phyloP scores from a whole-genome alignment of 805 yeast species.

The Cephaloascus albidus region DNA sequence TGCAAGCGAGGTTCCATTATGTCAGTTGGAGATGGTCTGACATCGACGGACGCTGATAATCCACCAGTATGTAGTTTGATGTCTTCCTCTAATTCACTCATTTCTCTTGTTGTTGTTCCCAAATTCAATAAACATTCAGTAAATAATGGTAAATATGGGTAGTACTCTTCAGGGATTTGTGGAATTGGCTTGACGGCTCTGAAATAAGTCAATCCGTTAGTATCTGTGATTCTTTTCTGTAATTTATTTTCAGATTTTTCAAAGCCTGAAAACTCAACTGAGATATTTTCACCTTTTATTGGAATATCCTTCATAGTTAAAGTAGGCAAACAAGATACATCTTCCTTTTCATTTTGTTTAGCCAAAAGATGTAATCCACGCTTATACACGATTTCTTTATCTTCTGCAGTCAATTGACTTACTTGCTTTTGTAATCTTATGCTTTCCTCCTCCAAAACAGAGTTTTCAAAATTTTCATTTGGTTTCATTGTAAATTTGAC shows the following conservation, averaged over 20 bases:
- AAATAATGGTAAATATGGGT: constrained; percentile 69
- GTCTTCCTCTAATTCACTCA: constrained; percentile 77
- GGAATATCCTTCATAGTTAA: constrained; percentile 68
- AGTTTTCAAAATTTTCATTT: constrained; percentile 39
- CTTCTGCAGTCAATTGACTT: constrained; percentile 38
- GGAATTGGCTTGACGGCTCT: constrained; percentile 56
- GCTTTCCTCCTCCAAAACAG: constrained; percentile 47
- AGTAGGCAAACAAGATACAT: constrained; percentile 73
- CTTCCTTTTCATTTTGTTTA: constrained; percentile 62
- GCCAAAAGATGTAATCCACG: constrained; percentile 53
- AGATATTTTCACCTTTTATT: constrained; percentile 32
- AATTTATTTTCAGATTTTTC: constrained; percentile 18
- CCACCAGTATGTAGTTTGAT: constrained; percentile 86
- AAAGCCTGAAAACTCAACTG: constrained; percentile 17
- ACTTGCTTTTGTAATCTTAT: constrained; percentile 36
- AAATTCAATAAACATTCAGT: constrained; percentile 72
- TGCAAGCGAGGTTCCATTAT: constrained; percentile 39
- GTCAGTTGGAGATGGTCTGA: constrained; percentile 44
- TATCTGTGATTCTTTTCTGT: constrained; percentile 48
- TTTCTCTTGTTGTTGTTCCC: constrained; percentile 67
- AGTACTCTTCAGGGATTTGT: constrained; percentile 48
- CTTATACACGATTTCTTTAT: constrained; percentile 44
- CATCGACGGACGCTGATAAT: constrained; percentile 49
- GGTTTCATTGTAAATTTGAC: constrained; percentile 79
- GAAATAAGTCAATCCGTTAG: constrained; percentile 77